Base-by-base conservation (phyloP, 345 rosid species). In the Sonneratia caseolaris region DNA sequence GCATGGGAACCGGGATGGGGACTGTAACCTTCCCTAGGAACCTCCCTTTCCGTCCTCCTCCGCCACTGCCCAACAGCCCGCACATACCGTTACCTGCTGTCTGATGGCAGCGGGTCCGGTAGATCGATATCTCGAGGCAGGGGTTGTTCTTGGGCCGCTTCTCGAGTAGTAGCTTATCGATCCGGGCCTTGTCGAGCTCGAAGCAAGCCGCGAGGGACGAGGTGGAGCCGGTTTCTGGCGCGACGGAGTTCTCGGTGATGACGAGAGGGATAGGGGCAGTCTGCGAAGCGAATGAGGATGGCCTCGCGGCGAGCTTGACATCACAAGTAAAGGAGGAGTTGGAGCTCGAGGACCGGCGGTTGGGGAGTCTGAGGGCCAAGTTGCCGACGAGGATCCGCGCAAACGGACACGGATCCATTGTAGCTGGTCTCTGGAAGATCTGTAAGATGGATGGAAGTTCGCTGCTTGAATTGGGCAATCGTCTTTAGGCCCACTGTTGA, bases 371-470 rank as follows among this genome's bases (percentile, higher is more conserved):
- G 67, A 92, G 77, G 43, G 96, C 88, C 38, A 95, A 82, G 78
- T 90, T 89, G 0, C 97, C 97, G 48, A 89, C 82, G 3, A 92
- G 85, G 77, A 95, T 76, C 83, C 97, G 88, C 40, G 87, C 85
- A 78, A 90, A 92, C 7, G 93, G 86, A 82, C 99, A 95, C 78
- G 97, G 97, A 90, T 95, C 99, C 99, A 95, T 94, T 43, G 7
- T 37, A 11, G 43, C 3, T 10, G 3, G 14, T 3, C 53, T 13
- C 53, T 14, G 16, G 18, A 48, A 15, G 53, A 14, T 12, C 53
- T 15, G 18, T 3, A 15, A 48, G 4, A 22, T 15, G 42, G 62
- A 53, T 56, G 21, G 32, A 18, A 8, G 21, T 8, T 19, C 49
- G n/a, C 19, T 18, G 4, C 47, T 24, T 43, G 37, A 37, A 43